Evolutionary conservation across 495 filamentous ascomycete species (phyloP), one percentile per base, ranked within the genome.

Genomic region (Parathielavia appendiculata): DNA sequence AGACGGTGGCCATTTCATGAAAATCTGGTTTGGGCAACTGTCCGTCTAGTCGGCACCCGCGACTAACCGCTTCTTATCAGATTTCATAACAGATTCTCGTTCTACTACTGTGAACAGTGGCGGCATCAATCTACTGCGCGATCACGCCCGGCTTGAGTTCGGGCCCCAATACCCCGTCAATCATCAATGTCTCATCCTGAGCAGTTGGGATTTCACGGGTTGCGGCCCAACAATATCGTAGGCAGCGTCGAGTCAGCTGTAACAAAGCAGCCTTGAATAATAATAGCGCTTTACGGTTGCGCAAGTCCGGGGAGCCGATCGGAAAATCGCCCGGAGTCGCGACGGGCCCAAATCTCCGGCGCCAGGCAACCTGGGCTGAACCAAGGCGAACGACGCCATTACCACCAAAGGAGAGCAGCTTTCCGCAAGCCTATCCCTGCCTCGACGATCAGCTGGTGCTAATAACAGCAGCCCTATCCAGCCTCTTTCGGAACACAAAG

Each of bases 271-370:
- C 34, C 44, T 12, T 47, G 38, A 49, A 30, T 48, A 57, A 49
- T 61, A 49, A 51, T 57, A 51, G 56, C 50, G 39, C 49, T 32
- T 43, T 34, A 35, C 34, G 16, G 16, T 49, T 11, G 20, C 44
- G 51, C 36, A 56, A 51, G 19, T 13, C 30, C 52, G 26, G 47
- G 39, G 19, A 10, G 13, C 16, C 5, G 23, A 12, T 46, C 32
- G 39, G 41, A 44, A 43, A 49, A 49, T 35, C 41, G 26, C 35
- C 34, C 51, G 49, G 49, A 43, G 59, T n/a, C 30, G 20, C 32
- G 19, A 34, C 39, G 43, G 54, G 36, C 45, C 60, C 60, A 51
- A 45, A 17, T 45, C 44, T 51, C 44, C 60, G 55, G 60, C 35
- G 43, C 45, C 46, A 23, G 55, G 16, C 43, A 36, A 20, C 58